Conservation (phyloP, 306 rosid species). For the Glycine latifolia region DNA sequence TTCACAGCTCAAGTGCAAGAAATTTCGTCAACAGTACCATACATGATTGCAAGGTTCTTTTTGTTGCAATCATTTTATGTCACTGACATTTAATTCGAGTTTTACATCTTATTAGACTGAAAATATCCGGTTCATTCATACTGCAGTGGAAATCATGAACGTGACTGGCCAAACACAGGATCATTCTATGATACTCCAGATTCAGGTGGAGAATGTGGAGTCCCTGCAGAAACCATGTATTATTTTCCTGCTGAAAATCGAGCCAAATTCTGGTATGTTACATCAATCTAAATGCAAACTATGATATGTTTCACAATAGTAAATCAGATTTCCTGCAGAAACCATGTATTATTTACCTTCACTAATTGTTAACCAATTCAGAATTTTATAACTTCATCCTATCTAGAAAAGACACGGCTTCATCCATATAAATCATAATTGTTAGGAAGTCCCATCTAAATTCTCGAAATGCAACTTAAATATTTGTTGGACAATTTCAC, state of each 20-base stretch:
- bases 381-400: no score
- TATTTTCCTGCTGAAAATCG: constrained; percentile 85
- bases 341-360: no score
- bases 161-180: constrained; percentile 83
- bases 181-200: constrained; percentile 69
- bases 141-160: constrained; percentile 88
- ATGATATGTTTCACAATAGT: no score
- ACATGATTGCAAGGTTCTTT: constrained; percentile 88
- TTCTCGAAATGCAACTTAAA: no score
- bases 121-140: constrained; percentile 13
- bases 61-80: constrained; percentile 25
- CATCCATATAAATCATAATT: no score
- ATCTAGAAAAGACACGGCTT: no score
- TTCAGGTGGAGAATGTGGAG: constrained; percentile 98
- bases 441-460: no score
- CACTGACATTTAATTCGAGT: neutral
- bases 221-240: constrained; percentile 79
- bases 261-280: constrained; percentile 85
- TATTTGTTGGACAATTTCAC: no score
- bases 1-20: constrained; percentile 90
- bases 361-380: no score
- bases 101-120: no score
- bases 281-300: no score
- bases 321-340: no score
- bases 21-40: constrained; percentile 76